A percentile compares a stretch with the other conserved stretches of the same genome.
These are phyloP conservation scores for Mycotypha africana DNA, from an alignment of 371 early-diverging fungal genomes.

Conservation along the genomic window DNA sequence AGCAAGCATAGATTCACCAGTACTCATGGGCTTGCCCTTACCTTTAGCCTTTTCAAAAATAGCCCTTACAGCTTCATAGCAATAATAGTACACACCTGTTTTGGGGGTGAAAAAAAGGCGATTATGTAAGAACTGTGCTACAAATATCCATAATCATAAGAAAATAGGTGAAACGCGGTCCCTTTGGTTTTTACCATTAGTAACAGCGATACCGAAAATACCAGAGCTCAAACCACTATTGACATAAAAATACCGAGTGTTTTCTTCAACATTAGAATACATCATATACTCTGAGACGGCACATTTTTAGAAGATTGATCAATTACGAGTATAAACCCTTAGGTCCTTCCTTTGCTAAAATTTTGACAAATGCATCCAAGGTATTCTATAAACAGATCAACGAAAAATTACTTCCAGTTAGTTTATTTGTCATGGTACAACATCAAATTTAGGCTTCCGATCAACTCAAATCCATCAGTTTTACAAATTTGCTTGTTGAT, in stretches of 20 bases:
- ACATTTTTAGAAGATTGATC: too few species aligned
- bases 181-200: constrained; percentile 73
- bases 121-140: too few species aligned
- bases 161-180: too few species aligned
- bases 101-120: too few species aligned
- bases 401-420: background rate
- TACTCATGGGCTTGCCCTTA: constrained; percentile 60
- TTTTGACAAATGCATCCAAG: constrained; percentile 78
- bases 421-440: too few species aligned
- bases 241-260: background rate
- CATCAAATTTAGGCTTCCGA: constrained; percentile 4
- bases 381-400: constrained; percentile 41
- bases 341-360: constrained; percentile 85
- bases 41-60: constrained; percentile 66
- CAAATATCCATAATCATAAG: background rate
- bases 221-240: constrained; percentile 91
- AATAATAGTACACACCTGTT: constrained; percentile 84
- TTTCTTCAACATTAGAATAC: background rate
- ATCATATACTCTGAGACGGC: too few species aligned
- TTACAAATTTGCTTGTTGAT: too few species aligned
- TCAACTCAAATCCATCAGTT: too few species aligned
- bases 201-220: constrained; percentile 91
- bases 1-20: constrained; percentile 83
- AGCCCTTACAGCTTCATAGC: constrained; percentile 88
- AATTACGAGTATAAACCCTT: constrained; percentile 87